These are phyloP conservation scores for Grosmannia serpens DNA, from an alignment of 2,329 filamentous ascomycete genomes.

Conservation along the genomic window DNA sequence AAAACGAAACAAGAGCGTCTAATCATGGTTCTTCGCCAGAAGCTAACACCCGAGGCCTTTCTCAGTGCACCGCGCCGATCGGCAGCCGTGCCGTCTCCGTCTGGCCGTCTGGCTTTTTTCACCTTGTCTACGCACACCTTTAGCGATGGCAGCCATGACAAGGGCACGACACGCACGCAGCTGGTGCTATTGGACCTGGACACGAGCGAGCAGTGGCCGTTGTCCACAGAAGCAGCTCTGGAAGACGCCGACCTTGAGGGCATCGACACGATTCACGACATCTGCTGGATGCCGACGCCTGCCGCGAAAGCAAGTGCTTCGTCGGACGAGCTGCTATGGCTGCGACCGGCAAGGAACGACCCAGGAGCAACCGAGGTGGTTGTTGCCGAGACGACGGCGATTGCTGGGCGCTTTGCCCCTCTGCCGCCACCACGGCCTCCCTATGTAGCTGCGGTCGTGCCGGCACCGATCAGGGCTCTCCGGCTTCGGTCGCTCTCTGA, in stretches of 20 bases:
- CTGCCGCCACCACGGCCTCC: background rate
- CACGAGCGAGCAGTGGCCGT: constrained; percentile 15
- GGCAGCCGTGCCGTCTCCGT: constrained; percentile 23
- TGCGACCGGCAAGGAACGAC: constrained; percentile 15
- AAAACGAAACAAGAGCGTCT: background rate
- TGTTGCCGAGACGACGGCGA: constrained; percentile 11
- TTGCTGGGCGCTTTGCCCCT: too few species aligned
- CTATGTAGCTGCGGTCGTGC: constrained; percentile 19
- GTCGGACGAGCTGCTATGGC: constrained; percentile 19
- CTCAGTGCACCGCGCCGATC: constrained; percentile 13
- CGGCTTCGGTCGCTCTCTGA: constrained; percentile 23
- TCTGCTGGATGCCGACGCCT: constrained; percentile 23
- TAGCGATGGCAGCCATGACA: constrained; percentile 10
- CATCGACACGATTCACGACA: constrained; percentile 20
- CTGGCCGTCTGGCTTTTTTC: constrained; percentile 25
- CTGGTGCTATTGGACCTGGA: constrained; percentile 23
- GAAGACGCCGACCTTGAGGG: constrained; percentile 7
- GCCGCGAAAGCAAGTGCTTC: background rate
- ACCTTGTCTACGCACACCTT: constrained; percentile 23
- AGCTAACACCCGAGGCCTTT: constrained; percentile 15
- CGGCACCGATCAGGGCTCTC: constrained; percentile 21
- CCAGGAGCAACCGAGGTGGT: constrained; percentile 21
- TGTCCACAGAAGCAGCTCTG: background rate
- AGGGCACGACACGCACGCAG: constrained; percentile 19
- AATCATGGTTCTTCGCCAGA: constrained; percentile 12